Evolutionary conservation across 2,329 filamentous ascomycete genomes (phyloP).

Genomic region (Diaporthe vexans): DNA sequence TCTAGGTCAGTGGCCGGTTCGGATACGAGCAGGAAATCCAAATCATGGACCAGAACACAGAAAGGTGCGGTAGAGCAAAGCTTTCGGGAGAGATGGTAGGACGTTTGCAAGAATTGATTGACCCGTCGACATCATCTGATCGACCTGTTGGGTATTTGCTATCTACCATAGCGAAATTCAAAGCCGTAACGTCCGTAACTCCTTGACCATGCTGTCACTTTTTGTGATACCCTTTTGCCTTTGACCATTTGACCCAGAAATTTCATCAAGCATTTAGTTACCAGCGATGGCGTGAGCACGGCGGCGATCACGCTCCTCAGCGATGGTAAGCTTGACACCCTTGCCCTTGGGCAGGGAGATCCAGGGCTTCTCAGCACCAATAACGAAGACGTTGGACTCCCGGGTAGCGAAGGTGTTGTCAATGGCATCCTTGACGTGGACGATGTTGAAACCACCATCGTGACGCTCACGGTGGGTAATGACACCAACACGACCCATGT

Average conservation of each 20-base stretch:
- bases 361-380: slow-evolving; percentile 99
- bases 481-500: slow-evolving; percentile 99
- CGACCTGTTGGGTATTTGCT: slow-evolving; percentile 40
- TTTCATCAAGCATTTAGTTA: slow-evolving; percentile 59
- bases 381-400: slow-evolving; percentile 99
- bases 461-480: slow-evolving; percentile 99
- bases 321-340: slow-evolving; percentile 99
- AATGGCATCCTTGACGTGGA: slow-evolving; percentile 99
- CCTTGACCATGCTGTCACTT: slow-evolving; percentile 43
- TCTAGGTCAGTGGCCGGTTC: neutral
- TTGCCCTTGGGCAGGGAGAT: slow-evolving; percentile 99
- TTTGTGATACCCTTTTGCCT: slow-evolving; percentile 40
- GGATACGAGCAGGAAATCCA: neutral
- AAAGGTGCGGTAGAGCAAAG: neutral
- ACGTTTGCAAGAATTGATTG: slow-evolving; percentile 44
- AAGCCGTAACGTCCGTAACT: slow-evolving; percentile 43
- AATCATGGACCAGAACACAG: neutral
- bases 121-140: slow-evolving; percentile 37
- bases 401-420: slow-evolving; percentile 99
- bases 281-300: slow-evolving; percentile 73
- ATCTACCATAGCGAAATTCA: slow-evolving; percentile 42
- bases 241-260: slow-evolving; percentile 40
- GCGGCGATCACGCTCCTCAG: slow-evolving; percentile 98
- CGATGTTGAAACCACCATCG: slow-evolving; percentile 99
- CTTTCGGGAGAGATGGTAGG: slow-evolving; percentile 35